Conservation (phyloP, 1,139 yeast species). For the Lodderomyces metapsilosis region DNA sequence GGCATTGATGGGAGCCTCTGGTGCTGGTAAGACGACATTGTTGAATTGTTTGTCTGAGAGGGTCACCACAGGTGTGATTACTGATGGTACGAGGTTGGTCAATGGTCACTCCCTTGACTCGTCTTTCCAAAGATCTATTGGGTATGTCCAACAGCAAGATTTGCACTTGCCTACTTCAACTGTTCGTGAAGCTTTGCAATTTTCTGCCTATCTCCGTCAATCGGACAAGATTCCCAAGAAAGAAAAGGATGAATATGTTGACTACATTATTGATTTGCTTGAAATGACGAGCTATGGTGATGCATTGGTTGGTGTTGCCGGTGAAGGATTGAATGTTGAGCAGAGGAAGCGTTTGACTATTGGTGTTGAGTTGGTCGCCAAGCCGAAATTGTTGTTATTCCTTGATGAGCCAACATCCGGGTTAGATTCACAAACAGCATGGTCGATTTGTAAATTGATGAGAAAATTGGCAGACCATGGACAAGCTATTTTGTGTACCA, state of each 20-base stretch:
- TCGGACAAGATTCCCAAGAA: constrained; percentile 25
- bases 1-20: constrained; percentile 34
- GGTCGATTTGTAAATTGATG: constrained; percentile 45
- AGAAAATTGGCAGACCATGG: constrained; percentile 44
- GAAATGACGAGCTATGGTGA: constrained; percentile 34
- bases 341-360: constrained; percentile 39
- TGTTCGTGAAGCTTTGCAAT: constrained; percentile 37
- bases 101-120: constrained; percentile 21
- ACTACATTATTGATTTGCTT: constrained; percentile 36
- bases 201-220: constrained; percentile 39
- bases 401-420: constrained; percentile 43
- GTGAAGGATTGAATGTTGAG: constrained; percentile 42
- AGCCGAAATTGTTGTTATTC: constrained; percentile 36
- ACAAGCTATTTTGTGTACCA: constrained; percentile 44
- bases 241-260: constrained; percentile 37
- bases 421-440: constrained; percentile 44
- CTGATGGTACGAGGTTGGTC: constrained; percentile 28
- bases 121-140: constrained; percentile 40
- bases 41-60: constrained; percentile 34
- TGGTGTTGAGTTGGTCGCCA: constrained; percentile 42
- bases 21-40: constrained; percentile 37
- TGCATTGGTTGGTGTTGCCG: constrained; percentile 42
- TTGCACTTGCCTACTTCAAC: constrained; percentile 37
- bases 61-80: constrained; percentile 32
- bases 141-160: constrained; percentile 43